Evolutionary conservation across 108 stramenopile species (phyloP).

Genomic region (Heterococcus sp.): DNA sequence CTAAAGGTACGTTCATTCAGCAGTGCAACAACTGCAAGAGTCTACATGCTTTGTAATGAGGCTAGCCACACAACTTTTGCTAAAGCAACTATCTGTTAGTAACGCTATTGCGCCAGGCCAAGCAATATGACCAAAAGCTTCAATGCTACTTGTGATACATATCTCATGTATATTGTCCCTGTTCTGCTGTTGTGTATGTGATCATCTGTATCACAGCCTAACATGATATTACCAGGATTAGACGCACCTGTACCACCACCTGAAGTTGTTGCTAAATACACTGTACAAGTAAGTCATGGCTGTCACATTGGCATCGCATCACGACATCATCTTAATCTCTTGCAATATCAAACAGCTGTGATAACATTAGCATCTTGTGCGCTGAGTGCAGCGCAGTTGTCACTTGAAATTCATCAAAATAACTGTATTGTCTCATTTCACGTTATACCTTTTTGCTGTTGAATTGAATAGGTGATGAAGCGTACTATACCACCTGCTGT

Average conservation of each 20-base stretch:
- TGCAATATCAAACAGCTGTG: neutral
- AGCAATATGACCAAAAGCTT: neutral
- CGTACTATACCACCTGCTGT: constrained; percentile 76
- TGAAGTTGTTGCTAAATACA: constrained; percentile 73
- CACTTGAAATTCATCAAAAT: neutral
- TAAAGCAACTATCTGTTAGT: neutral
- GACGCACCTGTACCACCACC: constrained; percentile 52
- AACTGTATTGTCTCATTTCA: neutral
- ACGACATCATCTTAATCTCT: neutral
- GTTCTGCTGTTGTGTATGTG: neutral
- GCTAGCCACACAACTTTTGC: neutral
- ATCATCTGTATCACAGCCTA: constrained; percentile 54
- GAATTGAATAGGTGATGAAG: constrained; percentile 58
- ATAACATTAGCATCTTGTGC: neutral
- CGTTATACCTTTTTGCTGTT: neutral
- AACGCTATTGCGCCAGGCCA: neutral
- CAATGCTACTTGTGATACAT: neutral
- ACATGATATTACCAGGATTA: constrained; percentile 62
- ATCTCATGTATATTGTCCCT: neutral
- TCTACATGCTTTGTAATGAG: neutral
- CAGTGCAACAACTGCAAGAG: neutral
- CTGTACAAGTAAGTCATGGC: constrained; percentile 49
- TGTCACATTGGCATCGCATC: neutral
- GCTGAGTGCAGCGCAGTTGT: neutral
- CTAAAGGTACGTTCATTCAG: constrained; percentile 59